Base-by-base conservation (phyloP, 2,329 filamentous ascomycete genomes). In the Sporothrix dimorphospora region DNA sequence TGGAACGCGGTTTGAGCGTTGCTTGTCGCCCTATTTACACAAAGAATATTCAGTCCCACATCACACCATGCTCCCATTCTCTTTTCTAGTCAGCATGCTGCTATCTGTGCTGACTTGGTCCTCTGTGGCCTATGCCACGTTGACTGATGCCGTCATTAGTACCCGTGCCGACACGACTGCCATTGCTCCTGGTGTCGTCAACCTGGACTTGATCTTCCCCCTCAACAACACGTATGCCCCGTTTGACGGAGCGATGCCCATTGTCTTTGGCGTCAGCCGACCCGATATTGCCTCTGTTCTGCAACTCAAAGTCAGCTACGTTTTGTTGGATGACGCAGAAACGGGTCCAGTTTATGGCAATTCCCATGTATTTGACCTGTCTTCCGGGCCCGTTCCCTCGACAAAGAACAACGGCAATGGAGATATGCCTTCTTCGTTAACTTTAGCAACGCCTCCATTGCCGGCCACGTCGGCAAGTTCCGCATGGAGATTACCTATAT, bases 171-270 rank as follows among this genome's bases (percentile, higher is more conserved):
- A 27, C 24, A 61, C 57, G 30, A 16, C 57, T 30, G 57, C 24
- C 57, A n/a, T 61, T 38, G 30, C 27, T 40, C 57, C 57, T 40
- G 57, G 57, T 30, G 30, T 30, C 19, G 57, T 61, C 57, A 38
- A 40, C 19, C 27, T 61, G 16, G 57, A 61, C 57, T 34, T 61
- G 57, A 30, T 61, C 16, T 61, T 61, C 57, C 57, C 34, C 57
- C 57, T 61, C 57, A 61, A 61, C 30, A 30, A 34, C 57, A 61
- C 57, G 11, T 61, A 61, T 30, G 57, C 57, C 57, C 57, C 57
- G 34, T 30, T 61, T 27, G 34, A 34, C 30, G 57, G 57, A 27
- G 27, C 57, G 27, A 27, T 61, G 27, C 57, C 57, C 57, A 61
- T 61, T 61, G 57, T 61, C 57, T 61, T 61, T 61, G 30, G 21